Base-by-base conservation (phyloP, 352 stramenopile genomes). In the Pilasporangium apinafurcum region DNA sequence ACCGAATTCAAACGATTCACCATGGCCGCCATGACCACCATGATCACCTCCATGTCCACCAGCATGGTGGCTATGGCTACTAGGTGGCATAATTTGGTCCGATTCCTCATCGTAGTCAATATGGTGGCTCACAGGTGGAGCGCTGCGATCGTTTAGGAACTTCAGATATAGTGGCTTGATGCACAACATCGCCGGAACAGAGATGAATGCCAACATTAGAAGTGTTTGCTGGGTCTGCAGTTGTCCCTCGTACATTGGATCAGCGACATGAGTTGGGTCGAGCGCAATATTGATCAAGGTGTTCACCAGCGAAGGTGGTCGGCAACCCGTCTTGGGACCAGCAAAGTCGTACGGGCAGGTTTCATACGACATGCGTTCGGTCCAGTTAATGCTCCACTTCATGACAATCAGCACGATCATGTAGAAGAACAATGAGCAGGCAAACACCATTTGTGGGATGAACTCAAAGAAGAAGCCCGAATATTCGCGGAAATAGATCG, bases 351-450 rank as follows among this genome's bases (percentile, higher is more conserved):
- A 86, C 27, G 92, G 87, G 56, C 95, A 98, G 49, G 93, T 80
- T 34, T 95, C 77, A 37, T 81, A 45, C 32, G 66, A 70, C 92
- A 98, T 98, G 51, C 92, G 83, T 44, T 92, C 85, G 13, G 97
- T 95, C 96, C 96, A 99, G 76, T 98, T 84, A 59, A 98, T 98
- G 50, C 68, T 88, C 97, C 97, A 99, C 78, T 99, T 99, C 71
- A 98, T 93, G 24, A 99, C 83, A 66, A 99, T 99, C 35, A 99
- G 50, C 21, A 98, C 71, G 40, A 98, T 76, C 96, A 99, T 99
- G 90, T 99, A 99, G 47, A 97, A 86, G 70, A 99, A 99, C 21
- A 99, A 79, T 17, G 87, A 89, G n/a, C 70, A 59, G 10, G 96
- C 83, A 58, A 99, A 99, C 27, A 98, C 70, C 50, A 99, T 85